phyloP scores from a whole-genome alignment of 192 early-diverging fungal genomes.

The Backusella macrospora region DNA sequence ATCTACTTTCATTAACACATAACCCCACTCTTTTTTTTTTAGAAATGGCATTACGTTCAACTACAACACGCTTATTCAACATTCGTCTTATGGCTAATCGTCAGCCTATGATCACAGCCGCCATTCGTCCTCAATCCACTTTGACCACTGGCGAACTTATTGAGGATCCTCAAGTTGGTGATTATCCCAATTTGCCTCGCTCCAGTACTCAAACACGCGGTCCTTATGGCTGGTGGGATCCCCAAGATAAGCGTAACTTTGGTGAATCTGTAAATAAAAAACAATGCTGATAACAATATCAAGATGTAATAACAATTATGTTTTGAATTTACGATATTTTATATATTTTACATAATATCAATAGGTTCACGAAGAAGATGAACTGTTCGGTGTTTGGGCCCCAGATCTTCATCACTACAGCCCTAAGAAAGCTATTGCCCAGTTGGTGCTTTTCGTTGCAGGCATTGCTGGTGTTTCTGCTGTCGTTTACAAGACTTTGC shows the following conservation, averaged over 20 bases:
- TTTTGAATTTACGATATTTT: background rate
- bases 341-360: background rate
- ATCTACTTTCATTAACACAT: background rate
- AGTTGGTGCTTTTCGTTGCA: slow-evolving; percentile 55
- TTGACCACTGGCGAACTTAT: slow-evolving; percentile 27
- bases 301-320: background rate
- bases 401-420: slow-evolving; percentile 68
- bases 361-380: slow-evolving; percentile 70
- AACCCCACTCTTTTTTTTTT: slow-evolving; percentile 6
- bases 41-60: slow-evolving; percentile 31
- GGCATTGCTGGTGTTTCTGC: slow-evolving; percentile 56
- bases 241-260: slow-evolving; percentile 77
- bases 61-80: slow-evolving; percentile 30
- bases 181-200: slow-evolving; percentile 75
- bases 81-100: slow-evolving; percentile 30
- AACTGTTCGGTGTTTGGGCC: slow-evolving; percentile 68
- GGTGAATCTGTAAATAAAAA: slow-evolving; percentile 60
- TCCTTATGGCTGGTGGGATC: slow-evolving; percentile 70
- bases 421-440: slow-evolving; percentile 54
- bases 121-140: slow-evolving; percentile 38
- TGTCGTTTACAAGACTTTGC: slow-evolving; percentile 51
- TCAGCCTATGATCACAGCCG: slow-evolving; percentile 26
- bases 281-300: background rate
- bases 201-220: slow-evolving; percentile 62
- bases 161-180: slow-evolving; percentile 73